A percentile compares a stretch with the other conserved stretches of the same genome.
These are phyloP conservation scores for Apocynum venetum DNA, from an alignment of 257 asterid genomes.

Conservation along the genomic window DNA sequence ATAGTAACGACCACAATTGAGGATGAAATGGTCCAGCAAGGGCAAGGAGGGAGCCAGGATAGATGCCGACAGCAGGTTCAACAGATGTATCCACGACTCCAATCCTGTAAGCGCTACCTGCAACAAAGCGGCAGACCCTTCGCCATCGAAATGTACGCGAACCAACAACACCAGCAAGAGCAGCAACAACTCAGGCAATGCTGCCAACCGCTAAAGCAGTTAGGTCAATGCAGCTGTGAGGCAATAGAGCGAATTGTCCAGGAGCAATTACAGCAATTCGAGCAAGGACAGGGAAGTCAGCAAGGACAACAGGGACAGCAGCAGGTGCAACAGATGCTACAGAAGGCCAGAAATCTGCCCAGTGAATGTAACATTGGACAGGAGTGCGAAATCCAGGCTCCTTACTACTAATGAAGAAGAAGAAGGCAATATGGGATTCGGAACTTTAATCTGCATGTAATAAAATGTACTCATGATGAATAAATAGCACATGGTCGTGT, in stretches of 20 bases:
- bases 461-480: background rate
- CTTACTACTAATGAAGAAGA: background rate
- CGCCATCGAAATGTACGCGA: background rate
- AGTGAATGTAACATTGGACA: slow-evolving; percentile 7
- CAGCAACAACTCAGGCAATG: slow-evolving; percentile 15
- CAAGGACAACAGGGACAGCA: background rate
- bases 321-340: background rate
- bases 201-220: slow-evolving; percentile 5
- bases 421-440: background rate
- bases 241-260: slow-evolving; percentile 11
- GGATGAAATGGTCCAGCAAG: slow-evolving; percentile 18
- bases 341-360: slow-evolving; percentile 12
- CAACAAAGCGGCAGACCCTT: background rate
- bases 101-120: slow-evolving; percentile 30
- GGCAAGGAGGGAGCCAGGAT: background rate
- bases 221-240: slow-evolving; percentile 5
- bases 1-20: slow-evolving; percentile 31
- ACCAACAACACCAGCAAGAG: slow-evolving; percentile 2
- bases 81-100: slow-evolving; percentile 34
- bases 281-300: background rate
- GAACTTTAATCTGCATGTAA: background rate
- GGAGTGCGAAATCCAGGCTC: slow-evolving; percentile 1
- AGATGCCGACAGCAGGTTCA: slow-evolving; percentile 38
- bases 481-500: slow-evolving; percentile 14
- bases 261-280: background rate